Evolutionary conservation across 208 protist genomes (phyloP).

Genomic region (Kentomonas sorsogonicus): DNA sequence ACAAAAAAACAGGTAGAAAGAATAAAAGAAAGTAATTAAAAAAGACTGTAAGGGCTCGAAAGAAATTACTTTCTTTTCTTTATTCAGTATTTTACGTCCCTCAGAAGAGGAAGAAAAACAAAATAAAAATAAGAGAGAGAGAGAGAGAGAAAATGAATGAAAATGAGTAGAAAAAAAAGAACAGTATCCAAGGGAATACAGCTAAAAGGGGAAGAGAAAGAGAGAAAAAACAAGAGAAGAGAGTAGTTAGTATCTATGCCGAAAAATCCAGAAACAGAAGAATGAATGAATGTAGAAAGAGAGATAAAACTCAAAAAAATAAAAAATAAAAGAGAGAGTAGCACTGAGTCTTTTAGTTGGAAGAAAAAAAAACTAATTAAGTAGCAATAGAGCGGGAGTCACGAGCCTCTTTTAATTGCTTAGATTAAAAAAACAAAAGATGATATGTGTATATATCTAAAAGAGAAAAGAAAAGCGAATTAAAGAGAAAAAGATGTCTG

Average conservation of each 20-base stretch:
- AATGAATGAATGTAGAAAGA: constrained; percentile 3
- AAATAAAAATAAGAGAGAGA: constrained; percentile 5
- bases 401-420: too few relatives aligned
- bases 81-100: too few relatives aligned
- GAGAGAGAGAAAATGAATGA: constrained; percentile 1
- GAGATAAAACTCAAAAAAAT: too few relatives aligned
- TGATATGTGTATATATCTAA: constrained; percentile 3
- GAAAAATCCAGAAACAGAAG: constrained; percentile 3
- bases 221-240: constrained; percentile 9
- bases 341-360: too few relatives aligned
- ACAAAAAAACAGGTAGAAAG: neutral
- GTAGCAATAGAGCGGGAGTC: too few relatives aligned
- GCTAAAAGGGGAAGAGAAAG: neutral
- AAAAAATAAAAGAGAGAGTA: too few relatives aligned
- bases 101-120: constrained; percentile 9
- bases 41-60: too few relatives aligned
- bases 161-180: constrained; percentile 5
- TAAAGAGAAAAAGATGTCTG: neutral
- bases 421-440: neutral
- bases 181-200: neutral
- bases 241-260: neutral
- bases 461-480: neutral
- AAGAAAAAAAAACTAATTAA: too few relatives aligned
- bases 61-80: too few relatives aligned
- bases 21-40: neutral